phyloP scores from a whole-genome alignment of 768 basidiomycete species.

The Termitomyces sp. region DNA sequence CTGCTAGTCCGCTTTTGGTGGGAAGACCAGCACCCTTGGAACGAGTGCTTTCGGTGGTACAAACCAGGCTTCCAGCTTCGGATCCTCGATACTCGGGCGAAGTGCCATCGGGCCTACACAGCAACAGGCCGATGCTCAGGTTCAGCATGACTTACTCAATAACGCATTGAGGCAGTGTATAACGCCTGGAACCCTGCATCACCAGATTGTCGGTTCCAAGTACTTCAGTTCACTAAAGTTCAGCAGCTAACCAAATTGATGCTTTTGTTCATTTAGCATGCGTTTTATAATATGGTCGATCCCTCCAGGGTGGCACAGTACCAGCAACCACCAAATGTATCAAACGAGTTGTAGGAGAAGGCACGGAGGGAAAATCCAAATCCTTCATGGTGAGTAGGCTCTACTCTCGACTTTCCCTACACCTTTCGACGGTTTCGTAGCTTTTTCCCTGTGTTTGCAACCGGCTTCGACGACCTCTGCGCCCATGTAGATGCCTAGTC shows the following conservation, averaged over 20 bases:
- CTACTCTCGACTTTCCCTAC: too few relatives aligned
- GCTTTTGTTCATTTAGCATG: slow-evolving; percentile 45
- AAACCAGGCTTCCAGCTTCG: slow-evolving; percentile 22
- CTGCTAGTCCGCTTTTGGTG: slow-evolving; percentile 21
- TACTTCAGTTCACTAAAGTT: slow-evolving; percentile 23
- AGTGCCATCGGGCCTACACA: slow-evolving; percentile 34
- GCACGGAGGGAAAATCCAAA: slow-evolving; percentile 82
- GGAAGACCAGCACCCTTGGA: slow-evolving; percentile 25
- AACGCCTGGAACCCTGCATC: slow-evolving; percentile 72
- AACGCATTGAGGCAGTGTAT: slow-evolving; percentile 62
- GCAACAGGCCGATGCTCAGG: slow-evolving; percentile 59
- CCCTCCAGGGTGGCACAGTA: slow-evolving; percentile 65
- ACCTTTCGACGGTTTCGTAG: too few relatives aligned
- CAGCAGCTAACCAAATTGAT: background rate
- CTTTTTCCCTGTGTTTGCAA: too few relatives aligned
- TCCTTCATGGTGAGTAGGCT: slow-evolving; percentile 58
- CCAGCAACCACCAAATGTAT: slow-evolving; percentile 68
- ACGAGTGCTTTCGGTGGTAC: slow-evolving; percentile 34
- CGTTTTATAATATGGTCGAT: slow-evolving; percentile 84
- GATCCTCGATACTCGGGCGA: too few relatives aligned
- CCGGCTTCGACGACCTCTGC: slow-evolving; percentile 74
- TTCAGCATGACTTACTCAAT: slow-evolving; percentile 52
- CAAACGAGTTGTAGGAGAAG: slow-evolving; percentile 78
- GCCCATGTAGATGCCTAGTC: slow-evolving; percentile 76
- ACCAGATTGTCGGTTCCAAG: slow-evolving; percentile 78